phyloP scores from a whole-genome alignment of 345 rosid genomes.

The Citrus cavaleriei region DNA sequence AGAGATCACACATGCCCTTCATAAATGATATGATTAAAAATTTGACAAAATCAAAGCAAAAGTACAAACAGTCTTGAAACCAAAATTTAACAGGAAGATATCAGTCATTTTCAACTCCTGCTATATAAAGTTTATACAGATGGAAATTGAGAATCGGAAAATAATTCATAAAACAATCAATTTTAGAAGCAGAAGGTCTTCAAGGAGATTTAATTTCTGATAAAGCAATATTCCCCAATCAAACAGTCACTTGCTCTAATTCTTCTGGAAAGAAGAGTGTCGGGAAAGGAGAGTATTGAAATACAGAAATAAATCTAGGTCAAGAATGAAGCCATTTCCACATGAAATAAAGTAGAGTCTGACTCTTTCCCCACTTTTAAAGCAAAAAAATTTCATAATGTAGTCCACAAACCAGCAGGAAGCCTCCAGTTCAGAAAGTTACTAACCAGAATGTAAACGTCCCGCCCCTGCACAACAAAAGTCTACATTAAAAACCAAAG shows the following conservation, averaged over 20 bases:
- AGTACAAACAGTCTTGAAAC: neutral
- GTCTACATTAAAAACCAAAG: slow-evolving; percentile 7
- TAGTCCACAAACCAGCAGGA: slow-evolving; percentile 16
- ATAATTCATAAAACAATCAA: neutral
- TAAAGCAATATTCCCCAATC: neutral
- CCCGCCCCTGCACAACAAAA: slow-evolving; percentile 83
- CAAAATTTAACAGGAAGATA: neutral
- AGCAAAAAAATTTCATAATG: neutral
- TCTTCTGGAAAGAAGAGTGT: neutral
- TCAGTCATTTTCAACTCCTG: neutral
- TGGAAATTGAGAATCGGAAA: neutral
- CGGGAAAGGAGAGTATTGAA: neutral
- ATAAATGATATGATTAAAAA: neutral
- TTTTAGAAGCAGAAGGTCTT: neutral
- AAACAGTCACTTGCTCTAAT: neutral
- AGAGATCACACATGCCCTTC: neutral
- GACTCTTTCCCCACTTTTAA: neutral
- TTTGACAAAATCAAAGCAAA: neutral
- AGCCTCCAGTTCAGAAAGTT: slow-evolving; percentile 27
- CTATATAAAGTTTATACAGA: neutral
- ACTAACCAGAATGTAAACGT: slow-evolving; percentile 94
- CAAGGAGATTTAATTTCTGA: neutral
- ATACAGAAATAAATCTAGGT: neutral
- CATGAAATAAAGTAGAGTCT: neutral
- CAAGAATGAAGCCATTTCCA: neutral